These are phyloP conservation scores for Oemleria cerasiformis DNA, from an alignment of 306 rosid genomes.

Conservation along the genomic window DNA sequence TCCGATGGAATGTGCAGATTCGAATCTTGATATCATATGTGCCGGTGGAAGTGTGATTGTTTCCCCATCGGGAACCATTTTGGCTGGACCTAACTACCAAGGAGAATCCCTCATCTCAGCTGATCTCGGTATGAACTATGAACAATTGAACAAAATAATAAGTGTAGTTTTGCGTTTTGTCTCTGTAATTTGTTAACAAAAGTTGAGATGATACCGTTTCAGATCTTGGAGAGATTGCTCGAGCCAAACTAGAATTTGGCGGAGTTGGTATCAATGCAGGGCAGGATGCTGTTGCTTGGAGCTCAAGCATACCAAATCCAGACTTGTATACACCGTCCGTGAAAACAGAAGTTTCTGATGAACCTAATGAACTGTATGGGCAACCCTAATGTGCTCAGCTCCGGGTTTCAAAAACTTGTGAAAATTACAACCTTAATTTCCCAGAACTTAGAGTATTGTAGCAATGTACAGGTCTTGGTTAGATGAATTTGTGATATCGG, in stretches of 20 bases:
- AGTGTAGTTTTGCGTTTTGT: not conserved
- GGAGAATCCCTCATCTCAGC: slow-evolving; percentile 79
- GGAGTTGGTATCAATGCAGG: slow-evolving; percentile 67
- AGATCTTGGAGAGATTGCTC: slow-evolving; percentile 79
- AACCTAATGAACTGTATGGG: not conserved
- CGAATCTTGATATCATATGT: slow-evolving; percentile 49
- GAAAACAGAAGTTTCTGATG: slow-evolving; percentile 22
- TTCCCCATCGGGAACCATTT: slow-evolving; percentile 75
- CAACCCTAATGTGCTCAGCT: not conserved
- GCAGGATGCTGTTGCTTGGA: slow-evolving; percentile 25
- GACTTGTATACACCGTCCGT: not conserved
- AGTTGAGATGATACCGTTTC: slow-evolving; percentile 8
- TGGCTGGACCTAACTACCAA: slow-evolving; percentile 78
- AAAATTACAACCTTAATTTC: not conserved
- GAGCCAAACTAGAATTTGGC: slow-evolving; percentile 67
- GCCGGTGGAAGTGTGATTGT: slow-evolving; percentile 79
- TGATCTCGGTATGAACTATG: slow-evolving; percentile 56
- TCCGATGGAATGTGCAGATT: slow-evolving; percentile 58
- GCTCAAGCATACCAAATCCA: not conserved
- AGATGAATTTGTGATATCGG: not conserved
- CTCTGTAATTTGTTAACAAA: not conserved
- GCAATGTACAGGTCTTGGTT: too few relatives aligned
- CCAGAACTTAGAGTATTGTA: not conserved
- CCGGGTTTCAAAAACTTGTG: not conserved
- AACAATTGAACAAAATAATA: too few relatives aligned